These are phyloP conservation scores for Pyrenophora graminea DNA, from an alignment of 2,329 filamentous ascomycete species.

Conservation along the genomic window DNA sequence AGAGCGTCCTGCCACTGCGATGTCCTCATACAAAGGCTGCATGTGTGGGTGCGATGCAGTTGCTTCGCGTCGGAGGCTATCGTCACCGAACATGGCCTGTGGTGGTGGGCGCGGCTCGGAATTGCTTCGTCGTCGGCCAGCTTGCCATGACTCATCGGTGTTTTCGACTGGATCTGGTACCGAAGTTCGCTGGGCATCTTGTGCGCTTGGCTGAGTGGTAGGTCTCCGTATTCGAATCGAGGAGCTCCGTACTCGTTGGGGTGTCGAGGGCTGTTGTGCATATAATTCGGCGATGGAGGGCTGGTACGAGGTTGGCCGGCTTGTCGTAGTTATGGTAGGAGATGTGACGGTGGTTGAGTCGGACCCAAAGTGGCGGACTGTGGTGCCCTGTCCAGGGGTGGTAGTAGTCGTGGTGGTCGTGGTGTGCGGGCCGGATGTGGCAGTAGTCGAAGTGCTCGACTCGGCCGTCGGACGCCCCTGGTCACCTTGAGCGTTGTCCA, in stretches of 20 bases:
- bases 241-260: conserved; percentile 25
- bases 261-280: conserved; percentile 4
- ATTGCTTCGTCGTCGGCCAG: conserved; percentile 37
- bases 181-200: background rate
- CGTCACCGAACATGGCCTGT: conserved; percentile 26
- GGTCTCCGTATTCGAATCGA: conserved; percentile 39
- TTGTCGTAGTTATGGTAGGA: conserved; percentile 39
- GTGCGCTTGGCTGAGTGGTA: conserved; percentile 7
- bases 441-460: conserved; percentile 30
- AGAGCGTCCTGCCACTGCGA: conserved; percentile 16
- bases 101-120: conserved; percentile 40
- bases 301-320: conserved; percentile 19
- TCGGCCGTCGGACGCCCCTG: conserved; percentile 14
- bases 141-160: conserved; percentile 20
- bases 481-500: conserved; percentile 19
- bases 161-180: conserved; percentile 4
- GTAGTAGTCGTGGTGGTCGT: conserved; percentile 36
- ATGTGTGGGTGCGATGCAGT: conserved; percentile 33
- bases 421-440: conserved; percentile 33
- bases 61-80: conserved; percentile 32
- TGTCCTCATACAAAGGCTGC: conserved; percentile 41
- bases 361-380: conserved; percentile 27
- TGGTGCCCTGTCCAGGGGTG: conserved; percentile 22
- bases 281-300: conserved; percentile 12
- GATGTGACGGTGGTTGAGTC: conserved; percentile 32